Base-by-base conservation (phyloP, 257 asterid species). In the Anisodus acutangulus region DNA sequence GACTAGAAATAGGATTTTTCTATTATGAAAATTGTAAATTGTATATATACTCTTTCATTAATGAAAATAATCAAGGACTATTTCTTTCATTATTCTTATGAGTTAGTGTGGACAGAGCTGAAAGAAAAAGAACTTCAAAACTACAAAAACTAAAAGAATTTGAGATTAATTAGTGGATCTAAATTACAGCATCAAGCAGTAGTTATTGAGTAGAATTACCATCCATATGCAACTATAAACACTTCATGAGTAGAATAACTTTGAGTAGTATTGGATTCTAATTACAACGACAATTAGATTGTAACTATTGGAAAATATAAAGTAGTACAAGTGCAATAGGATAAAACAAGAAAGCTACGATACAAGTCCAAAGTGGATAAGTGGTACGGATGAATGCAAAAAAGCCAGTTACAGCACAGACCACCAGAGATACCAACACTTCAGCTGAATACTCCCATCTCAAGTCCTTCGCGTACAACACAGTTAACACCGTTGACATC, bases 401-500 rank as follows among this genome's bases (percentile, higher is more conserved):
- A 15, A 68, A 41, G 81, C 95, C 93, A 22, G 88, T 82, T 17
- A 88, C 57, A 31, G 87, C 87, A 13, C 93, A 88, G 13, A 90
- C 89, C 60, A 90, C 86, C 85, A 90, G 66, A 5, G 90, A 69
- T 5, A 91, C 88, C 39, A 91, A 87, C 74, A 93, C 93, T 84
- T 93, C 94, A 66, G 93, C 92, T 74, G 97, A 89, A 79, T 91
- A 93, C 83, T 93, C 86, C 92, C 94, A 93, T 6, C 86, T 86
- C 86, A 93, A 87, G 41, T 88, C 93, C 79, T 91, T 93, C 8
- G 90, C 92, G 45, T 87, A 91, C 43, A 93, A 90, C 3, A 91
- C 88, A 12, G 88, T 89, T 84, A 92, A 55, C 88, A 92, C 72
- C 9, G 91, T 82, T 53, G 90, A 86, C 87, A 93, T 62, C 53